phyloP scores from a whole-genome alignment of 164 flowering plant species.

The Aristolochia californica region DNA sequence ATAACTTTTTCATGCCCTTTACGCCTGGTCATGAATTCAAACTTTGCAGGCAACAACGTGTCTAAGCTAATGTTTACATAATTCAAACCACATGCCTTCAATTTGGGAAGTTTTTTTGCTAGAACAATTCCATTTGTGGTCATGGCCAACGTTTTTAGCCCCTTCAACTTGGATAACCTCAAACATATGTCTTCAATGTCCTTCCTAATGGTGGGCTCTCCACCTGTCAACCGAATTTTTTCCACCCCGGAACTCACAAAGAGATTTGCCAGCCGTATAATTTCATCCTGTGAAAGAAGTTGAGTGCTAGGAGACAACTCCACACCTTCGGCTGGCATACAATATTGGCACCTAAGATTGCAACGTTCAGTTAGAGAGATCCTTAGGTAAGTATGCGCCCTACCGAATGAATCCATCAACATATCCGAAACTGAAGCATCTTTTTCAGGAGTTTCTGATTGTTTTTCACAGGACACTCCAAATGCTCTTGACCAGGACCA shows the following conservation, averaged over 20 bases:
- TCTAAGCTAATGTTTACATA: slow-evolving; percentile 86
- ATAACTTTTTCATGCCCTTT: slow-evolving; percentile 83
- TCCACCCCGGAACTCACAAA: slow-evolving; percentile 80
- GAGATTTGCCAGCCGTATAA: slow-evolving; percentile 60
- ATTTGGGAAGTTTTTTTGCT: slow-evolving; percentile 71
- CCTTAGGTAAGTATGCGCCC: slow-evolving; percentile 83
- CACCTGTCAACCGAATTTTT: slow-evolving; percentile 92
- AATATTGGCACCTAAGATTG: slow-evolving; percentile 83
- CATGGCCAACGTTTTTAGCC: slow-evolving; percentile 75
- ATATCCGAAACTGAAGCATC: slow-evolving; percentile 52
- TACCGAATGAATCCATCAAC: slow-evolving; percentile 86
- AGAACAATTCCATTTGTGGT: slow-evolving; percentile 88
- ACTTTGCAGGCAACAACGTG: slow-evolving; percentile 86
- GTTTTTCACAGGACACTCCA: slow-evolving; percentile 41
- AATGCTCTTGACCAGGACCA: slow-evolving; percentile 17
- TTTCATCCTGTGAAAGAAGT: slow-evolving; percentile 52
- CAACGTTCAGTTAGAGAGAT: slow-evolving; percentile 94
- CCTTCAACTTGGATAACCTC: slow-evolving; percentile 56
- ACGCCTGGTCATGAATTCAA: slow-evolving; percentile 91
- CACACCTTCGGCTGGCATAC: slow-evolving; percentile 95
- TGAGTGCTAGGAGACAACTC: slow-evolving; percentile 66
- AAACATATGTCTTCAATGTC: slow-evolving; percentile 85
- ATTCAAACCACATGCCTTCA: slow-evolving; percentile 74
- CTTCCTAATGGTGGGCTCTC: slow-evolving; percentile 88
- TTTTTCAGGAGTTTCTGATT: slow-evolving; percentile 33